Conservation (phyloP, 148 eudicot species). For the Rheum nobile region DNA sequence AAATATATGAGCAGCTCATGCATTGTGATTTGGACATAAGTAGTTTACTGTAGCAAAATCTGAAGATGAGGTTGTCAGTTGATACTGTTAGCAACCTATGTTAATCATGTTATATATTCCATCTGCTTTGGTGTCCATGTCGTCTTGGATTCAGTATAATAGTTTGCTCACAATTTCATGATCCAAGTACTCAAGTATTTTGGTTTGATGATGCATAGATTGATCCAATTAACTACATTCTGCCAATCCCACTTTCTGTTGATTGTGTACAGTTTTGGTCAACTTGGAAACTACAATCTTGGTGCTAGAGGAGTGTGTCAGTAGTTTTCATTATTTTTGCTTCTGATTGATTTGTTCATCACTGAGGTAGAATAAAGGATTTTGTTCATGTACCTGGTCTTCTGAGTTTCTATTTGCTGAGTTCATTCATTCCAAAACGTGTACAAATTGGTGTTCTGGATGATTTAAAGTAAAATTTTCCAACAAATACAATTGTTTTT, state of each 20-base stretch:
- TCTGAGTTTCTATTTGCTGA: neutral
- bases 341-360: too few species aligned
- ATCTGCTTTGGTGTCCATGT: neutral
- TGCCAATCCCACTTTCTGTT: neutral
- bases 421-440: too few species aligned
- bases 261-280: neutral
- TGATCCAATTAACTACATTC: neutral
- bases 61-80: neutral
- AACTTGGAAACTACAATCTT: neutral
- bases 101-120: neutral
- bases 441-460: too few species aligned
- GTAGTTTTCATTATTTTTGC: neutral
- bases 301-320: neutral
- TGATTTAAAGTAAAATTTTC: too few species aligned
- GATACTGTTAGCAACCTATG: neutral
- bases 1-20: neutral
- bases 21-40: neutral
- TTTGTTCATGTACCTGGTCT: neutral
- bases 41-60: neutral
- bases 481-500: conserved; percentile 8
- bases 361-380: neutral
- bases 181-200: neutral
- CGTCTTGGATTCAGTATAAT: neutral
- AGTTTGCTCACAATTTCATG: neutral
- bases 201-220: neutral